Evolutionary conservation across 179 eudicot genomes (phyloP).

Genomic region (Corrigiola litoralis): DNA sequence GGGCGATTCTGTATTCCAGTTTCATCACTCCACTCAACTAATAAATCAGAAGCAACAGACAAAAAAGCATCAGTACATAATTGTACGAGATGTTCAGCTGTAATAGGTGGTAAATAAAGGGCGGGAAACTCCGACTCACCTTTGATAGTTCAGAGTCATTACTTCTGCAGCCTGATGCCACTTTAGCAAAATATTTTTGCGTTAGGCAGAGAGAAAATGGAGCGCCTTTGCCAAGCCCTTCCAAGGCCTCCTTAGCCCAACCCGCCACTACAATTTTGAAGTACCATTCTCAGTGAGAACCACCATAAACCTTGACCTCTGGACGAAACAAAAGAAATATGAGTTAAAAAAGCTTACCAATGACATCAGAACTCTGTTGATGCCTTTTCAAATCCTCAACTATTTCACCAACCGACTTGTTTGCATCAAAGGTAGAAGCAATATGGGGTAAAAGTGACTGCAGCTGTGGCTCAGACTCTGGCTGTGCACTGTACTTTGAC

Average conservation of each 20-base stretch:
- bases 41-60: slow-evolving; percentile 4
- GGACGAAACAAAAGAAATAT: not conserved
- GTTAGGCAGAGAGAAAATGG: slow-evolving; percentile 79
- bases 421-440: slow-evolving; percentile 61
- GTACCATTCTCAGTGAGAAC: too few species aligned
- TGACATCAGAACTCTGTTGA: slow-evolving; percentile 61
- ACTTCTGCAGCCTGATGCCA: slow-evolving; percentile 63
- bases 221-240: slow-evolving; percentile 73
- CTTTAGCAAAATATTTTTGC: slow-evolving; percentile 66
- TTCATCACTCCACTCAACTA: slow-evolving; percentile 90
- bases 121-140: slow-evolving; percentile 34
- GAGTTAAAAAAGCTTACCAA: slow-evolving; percentile 36
- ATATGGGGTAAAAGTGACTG: slow-evolving; percentile 70
- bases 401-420: slow-evolving; percentile 57
- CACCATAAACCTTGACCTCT: too few species aligned
- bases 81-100: not conserved
- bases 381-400: slow-evolving; percentile 57
- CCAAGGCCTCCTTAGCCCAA: slow-evolving; percentile 91
- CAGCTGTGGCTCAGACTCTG: slow-evolving; percentile 74
- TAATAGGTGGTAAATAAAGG: not conserved
- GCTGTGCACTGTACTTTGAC: slow-evolving; percentile 55
- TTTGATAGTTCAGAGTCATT: slow-evolving; percentile 48
- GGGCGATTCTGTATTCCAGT: slow-evolving; percentile 83
- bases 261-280: slow-evolving; percentile 80
- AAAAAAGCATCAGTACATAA: not conserved